phyloP scores from a whole-genome alignment of 2,329 filamentous ascomycete genomes.

The Lasiodiplodia gonubiensis region DNA sequence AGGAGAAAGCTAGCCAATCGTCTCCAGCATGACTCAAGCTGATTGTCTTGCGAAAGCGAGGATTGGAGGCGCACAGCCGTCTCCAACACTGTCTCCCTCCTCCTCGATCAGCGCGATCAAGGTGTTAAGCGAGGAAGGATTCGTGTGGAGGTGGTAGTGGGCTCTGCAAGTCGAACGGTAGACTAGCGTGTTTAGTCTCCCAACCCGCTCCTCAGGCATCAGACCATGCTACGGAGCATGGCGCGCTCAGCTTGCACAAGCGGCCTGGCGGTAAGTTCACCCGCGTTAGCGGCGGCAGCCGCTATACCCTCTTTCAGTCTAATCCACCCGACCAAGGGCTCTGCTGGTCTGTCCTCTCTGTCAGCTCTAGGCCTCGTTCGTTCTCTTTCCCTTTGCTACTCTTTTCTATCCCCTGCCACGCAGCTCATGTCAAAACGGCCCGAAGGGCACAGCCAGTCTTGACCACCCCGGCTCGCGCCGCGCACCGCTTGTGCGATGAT shows the following conservation, averaged over 20 bases:
- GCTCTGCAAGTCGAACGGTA: not conserved
- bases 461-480: not conserved
- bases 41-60: not conserved
- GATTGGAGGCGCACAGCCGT: not conserved
- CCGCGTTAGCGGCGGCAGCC: not conserved
- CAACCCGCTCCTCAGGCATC: not conserved
- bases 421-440: not conserved
- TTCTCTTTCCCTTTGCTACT: not conserved
- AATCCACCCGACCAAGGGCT: not conserved
- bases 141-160: not conserved
- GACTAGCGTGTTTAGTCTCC: not conserved
- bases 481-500: not conserved
- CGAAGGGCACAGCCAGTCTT: not conserved
- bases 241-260: not conserved
- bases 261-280: not conserved
- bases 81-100: not conserved
- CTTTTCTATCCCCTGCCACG: not conserved
- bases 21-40: not conserved
- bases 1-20: not conserved
- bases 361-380: not conserved
- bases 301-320: not conserved
- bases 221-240: not conserved
- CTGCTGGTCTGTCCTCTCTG: not conserved
- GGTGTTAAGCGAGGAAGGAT: not conserved
- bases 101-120: not conserved